Evolutionary conservation across 1,139 yeast species (phyloP).

Genomic region (Saccharomyces hybrid): DNA sequence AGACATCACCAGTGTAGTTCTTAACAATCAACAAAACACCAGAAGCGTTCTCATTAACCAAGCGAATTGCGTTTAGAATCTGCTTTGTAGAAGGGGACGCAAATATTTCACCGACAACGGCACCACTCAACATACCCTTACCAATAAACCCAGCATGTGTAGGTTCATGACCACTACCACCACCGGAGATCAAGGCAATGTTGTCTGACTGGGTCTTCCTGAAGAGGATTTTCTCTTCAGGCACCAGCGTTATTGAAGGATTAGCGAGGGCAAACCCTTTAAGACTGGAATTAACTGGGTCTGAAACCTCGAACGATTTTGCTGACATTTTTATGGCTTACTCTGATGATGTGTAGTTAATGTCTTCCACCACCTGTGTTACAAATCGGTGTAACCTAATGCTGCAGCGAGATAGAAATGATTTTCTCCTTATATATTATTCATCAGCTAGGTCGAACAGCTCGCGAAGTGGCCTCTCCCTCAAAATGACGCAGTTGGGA

Average conservation of each 20-base stretch:
- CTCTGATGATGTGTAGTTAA: background rate
- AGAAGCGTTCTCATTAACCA: constrained; percentile 39
- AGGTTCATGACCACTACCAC: constrained; percentile 96
- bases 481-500: background rate
- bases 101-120: constrained; percentile 81
- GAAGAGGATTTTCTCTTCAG: constrained; percentile 62
- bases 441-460: background rate
- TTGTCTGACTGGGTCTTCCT: constrained; percentile 37
- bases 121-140: constrained; percentile 70
- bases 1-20: constrained; percentile 88
- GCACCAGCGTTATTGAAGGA: constrained; percentile 56
- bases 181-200: constrained; percentile 75
- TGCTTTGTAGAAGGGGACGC: constrained; percentile 91
- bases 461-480: background rate
- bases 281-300: constrained; percentile 57
- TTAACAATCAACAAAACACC: constrained; percentile 76
- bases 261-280: constrained; percentile 63
- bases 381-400: background rate
- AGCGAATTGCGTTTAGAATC: constrained; percentile 56
- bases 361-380: background rate
- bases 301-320: constrained; percentile 38
- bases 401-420: background rate
- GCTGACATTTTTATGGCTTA: constrained; percentile 2
- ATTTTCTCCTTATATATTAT: background rate
- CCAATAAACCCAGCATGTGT: constrained; percentile 90